phyloP scores from a whole-genome alignment of 768 basidiomycete genomes.

The Guyanaporus albipodus region DNA sequence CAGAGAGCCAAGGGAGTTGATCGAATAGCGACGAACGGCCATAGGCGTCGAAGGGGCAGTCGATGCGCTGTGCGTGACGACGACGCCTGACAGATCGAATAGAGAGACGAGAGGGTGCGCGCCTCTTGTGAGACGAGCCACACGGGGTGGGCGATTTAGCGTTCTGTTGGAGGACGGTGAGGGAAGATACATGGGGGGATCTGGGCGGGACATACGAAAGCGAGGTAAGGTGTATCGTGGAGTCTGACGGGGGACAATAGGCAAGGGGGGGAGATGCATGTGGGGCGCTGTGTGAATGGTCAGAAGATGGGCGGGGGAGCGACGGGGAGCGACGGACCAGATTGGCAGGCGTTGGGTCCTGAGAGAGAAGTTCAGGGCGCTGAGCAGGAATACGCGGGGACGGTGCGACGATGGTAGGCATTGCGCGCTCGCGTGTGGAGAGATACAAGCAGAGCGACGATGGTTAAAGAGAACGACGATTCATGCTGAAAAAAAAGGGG shows the following conservation, averaged over 20 bases:
- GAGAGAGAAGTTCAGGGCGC: conserved; percentile 8
- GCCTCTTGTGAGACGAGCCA: conserved; percentile 36
- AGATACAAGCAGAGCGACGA: conserved; percentile 33
- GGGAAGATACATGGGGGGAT: not conserved
- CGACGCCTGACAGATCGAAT: conserved; percentile 40
- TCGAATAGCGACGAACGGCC: conserved; percentile 45
- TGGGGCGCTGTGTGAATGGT: conserved; percentile 19
- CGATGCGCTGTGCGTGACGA: conserved; percentile 39
- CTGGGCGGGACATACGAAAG: conserved; percentile 15
- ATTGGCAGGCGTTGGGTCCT: not conserved
- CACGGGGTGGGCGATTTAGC: conserved; percentile 39
- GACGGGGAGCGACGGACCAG: conserved; percentile 9
- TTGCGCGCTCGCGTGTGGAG: conserved; percentile 14
- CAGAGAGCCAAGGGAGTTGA: conserved; percentile 64
- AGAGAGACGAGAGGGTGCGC: conserved; percentile 29
- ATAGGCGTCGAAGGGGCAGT: conserved; percentile 37
- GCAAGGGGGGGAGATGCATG: conserved; percentile 28
- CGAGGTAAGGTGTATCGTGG: conserved; percentile 24
- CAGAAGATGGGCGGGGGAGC: not conserved
- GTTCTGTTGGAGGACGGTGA: conserved; percentile 29
- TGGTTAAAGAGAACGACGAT: conserved; percentile 26
- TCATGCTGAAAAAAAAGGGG: conserved; percentile 27
- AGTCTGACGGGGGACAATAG: conserved; percentile 39
- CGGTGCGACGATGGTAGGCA: conserved; percentile 44
- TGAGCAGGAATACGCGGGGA: conserved; percentile 33